Percentiles rank a stretch among this genome's conserved stretches.
These are phyloP conservation scores for Teratosphaeria destructans DNA, from an alignment of 2,329 filamentous ascomycete species.

Conservation along the genomic window DNA sequence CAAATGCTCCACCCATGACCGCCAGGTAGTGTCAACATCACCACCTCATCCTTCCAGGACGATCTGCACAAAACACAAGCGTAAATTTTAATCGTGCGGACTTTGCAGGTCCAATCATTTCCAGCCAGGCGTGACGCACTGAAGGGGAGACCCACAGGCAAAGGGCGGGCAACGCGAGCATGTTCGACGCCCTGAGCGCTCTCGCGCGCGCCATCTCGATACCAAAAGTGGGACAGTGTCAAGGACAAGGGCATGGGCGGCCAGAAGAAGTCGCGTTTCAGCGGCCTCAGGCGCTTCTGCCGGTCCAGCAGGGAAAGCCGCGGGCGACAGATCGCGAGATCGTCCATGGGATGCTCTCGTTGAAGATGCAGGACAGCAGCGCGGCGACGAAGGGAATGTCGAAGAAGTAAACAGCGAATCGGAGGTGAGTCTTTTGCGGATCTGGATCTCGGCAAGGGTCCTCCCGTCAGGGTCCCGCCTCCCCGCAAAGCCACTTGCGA, in stretches of 20 bases:
- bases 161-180: too few relatives aligned
- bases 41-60: too few relatives aligned
- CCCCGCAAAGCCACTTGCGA: neutral
- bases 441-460: neutral
- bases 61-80: too few relatives aligned
- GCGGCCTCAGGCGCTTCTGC: neutral
- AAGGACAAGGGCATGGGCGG: neutral
- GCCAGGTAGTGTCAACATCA: too few relatives aligned
- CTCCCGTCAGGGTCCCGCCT: neutral
- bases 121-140: too few relatives aligned
- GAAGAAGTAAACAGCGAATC: neutral
- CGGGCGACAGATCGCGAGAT: neutral
- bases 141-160: too few relatives aligned
- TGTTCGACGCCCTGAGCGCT: neutral
- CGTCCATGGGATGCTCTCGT: neutral
- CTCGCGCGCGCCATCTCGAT: neutral
- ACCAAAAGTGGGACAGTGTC: neutral
- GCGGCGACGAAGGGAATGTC: neutral
- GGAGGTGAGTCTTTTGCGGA: neutral
- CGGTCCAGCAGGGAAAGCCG: neutral
- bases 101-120: neutral
- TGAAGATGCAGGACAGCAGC: neutral
- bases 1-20: too few relatives aligned
- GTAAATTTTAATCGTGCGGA: too few relatives aligned
- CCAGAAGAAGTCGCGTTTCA: neutral